These are phyloP conservation scores for Cucumis variabilis DNA, from an alignment of 331 rosid species.

Conservation along the genomic window DNA sequence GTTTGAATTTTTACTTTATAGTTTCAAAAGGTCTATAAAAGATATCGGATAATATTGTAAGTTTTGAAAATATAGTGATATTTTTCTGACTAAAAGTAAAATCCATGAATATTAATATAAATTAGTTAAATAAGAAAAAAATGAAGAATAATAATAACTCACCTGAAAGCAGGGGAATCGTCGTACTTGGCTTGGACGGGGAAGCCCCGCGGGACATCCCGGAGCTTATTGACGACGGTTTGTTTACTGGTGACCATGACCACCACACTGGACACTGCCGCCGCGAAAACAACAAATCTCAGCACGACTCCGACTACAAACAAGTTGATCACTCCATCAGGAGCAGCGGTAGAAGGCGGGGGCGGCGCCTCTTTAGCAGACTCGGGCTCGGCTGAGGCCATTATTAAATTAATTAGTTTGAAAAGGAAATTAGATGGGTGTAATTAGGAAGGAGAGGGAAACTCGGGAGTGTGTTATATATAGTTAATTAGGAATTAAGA, in stretches of 20 bases:
- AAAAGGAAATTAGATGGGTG: not conserved
- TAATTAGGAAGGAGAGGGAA: not conserved
- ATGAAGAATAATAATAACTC: conserved; percentile 25
- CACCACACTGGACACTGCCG: conserved; percentile 63
- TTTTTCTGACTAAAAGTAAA: too few relatives aligned
- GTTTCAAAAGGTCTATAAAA: too few relatives aligned
- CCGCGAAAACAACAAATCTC: conserved; percentile 70
- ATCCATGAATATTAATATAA: too few relatives aligned
- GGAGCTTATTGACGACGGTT: conserved; percentile 32
- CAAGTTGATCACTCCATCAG: conserved; percentile 27
- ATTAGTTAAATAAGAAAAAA: too few relatives aligned
- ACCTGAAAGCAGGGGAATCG: conserved; percentile 82
- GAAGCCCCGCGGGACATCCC: conserved; percentile 18
- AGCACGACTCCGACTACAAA: conserved; percentile 47
- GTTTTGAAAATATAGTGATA: too few relatives aligned
- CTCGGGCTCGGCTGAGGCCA: conserved; percentile 41
- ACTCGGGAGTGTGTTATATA: not conserved
- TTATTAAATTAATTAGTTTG: not conserved
- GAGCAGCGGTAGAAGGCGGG: conserved; percentile 25
- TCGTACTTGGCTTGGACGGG: conserved; percentile 58
- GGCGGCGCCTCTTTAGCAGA: conserved; percentile 3
- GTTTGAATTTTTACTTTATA: too few relatives aligned
- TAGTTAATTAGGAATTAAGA: not conserved
- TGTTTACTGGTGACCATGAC: conserved; percentile 75
- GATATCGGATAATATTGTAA: too few relatives aligned